Conservation (phyloP, 139 green algal species). For the Closterium sp. region DNA sequence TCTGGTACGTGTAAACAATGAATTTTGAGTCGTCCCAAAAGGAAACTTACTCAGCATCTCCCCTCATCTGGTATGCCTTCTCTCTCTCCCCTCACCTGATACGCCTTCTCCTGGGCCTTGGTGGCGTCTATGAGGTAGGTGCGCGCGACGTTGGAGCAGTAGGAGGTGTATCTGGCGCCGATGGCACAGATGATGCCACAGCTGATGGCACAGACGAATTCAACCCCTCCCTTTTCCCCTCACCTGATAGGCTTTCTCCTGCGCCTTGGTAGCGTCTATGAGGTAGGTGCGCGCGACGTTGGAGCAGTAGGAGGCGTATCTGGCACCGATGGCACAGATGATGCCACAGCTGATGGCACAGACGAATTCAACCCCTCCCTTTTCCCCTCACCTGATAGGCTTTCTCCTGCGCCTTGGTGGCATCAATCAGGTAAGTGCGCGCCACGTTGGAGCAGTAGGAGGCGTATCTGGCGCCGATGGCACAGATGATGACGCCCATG, state of each 20-base stretch:
- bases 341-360: too few relatives aligned
- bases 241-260: constrained; percentile 61
- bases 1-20: too few relatives aligned
- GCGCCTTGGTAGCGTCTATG: constrained; percentile 78
- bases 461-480: constrained; percentile 75
- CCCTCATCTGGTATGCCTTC: too few relatives aligned
- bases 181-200: too few relatives aligned
- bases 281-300: constrained; percentile 86
- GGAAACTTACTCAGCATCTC: too few relatives aligned
- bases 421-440: constrained; percentile 86
- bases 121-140: constrained; percentile 91
- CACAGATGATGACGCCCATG: constrained; percentile 68
- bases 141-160: constrained; percentile 87
- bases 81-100: too few relatives aligned
- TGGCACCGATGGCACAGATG: constrained; percentile 65
- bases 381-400: constrained; percentile 20
- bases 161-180: constrained; percentile 79
- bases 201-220: too few relatives aligned
- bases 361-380: too few relatives aligned
- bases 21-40: too few relatives aligned
- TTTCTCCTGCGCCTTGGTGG: constrained; percentile 72
- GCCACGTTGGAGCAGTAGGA: constrained; percentile 92
- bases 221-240: too few relatives aligned
- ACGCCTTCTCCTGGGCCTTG: too few relatives aligned
- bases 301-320: constrained; percentile 91